Evolutionary conservation across 495 filamentous ascomycete species (phyloP).

Genomic region (Aspergillus sclerotioniger): DNA sequence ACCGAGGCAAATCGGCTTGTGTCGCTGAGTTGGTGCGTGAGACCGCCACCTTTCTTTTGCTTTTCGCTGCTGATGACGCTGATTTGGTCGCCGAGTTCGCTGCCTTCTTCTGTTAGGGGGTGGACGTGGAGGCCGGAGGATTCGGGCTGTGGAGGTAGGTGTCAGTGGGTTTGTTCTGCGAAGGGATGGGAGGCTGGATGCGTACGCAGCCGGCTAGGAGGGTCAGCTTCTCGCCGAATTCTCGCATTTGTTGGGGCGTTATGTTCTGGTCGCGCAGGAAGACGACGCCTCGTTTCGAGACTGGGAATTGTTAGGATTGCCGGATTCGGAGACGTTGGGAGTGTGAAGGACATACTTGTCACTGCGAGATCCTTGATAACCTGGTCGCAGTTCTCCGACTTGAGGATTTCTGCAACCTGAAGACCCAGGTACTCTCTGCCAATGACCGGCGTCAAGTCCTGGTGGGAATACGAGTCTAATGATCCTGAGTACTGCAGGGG

Average conservation of each 20-base stretch:
- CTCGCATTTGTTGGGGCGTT: slow-evolving; percentile 47
- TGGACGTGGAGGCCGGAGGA: slow-evolving; percentile 65
- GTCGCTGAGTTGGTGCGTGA: slow-evolving; percentile 37
- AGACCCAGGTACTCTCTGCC: slow-evolving; percentile 57
- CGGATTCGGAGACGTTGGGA: background rate
- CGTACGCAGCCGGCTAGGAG: slow-evolving; percentile 45
- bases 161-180: slow-evolving; percentile 54
- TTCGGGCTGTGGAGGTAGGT: slow-evolving; percentile 51
- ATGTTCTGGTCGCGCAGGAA: slow-evolving; percentile 70
- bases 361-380: slow-evolving; percentile 60
- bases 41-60: slow-evolving; percentile 36
- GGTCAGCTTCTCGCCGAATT: slow-evolving; percentile 25
- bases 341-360: slow-evolving; percentile 41
- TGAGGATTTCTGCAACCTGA: slow-evolving; percentile 52
- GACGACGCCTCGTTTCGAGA: slow-evolving; percentile 71
- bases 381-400: slow-evolving; percentile 48
- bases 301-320: slow-evolving; percentile 30
- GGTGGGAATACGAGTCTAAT: slow-evolving; percentile 47
- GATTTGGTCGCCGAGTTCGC: slow-evolving; percentile 38
- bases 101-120: slow-evolving; percentile 50
- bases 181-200: slow-evolving; percentile 25
- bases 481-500: slow-evolving; percentile 49
- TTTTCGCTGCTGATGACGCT: slow-evolving; percentile 39
- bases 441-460: slow-evolving; percentile 60
- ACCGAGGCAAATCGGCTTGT: slow-evolving; percentile 34